Base-by-base conservation (phyloP, 345 rosid species). In the Xanthoceras sorbifolium region DNA sequence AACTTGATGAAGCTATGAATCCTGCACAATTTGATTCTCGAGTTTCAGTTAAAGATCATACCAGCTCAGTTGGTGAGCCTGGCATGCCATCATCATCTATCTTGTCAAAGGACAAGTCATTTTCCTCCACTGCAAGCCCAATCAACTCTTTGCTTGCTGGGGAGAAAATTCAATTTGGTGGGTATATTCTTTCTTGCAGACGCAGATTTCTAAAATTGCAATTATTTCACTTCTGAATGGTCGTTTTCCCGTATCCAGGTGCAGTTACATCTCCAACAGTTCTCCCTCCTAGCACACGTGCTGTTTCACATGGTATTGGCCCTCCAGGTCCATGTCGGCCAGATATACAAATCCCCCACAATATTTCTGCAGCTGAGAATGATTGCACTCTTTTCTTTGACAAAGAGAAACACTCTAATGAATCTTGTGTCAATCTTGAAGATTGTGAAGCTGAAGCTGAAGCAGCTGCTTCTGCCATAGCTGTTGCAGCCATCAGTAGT, bases 81-180 rank as follows among this genome's bases (percentile, higher is more conserved):
- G 85, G 76, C 83, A 63, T 85, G 69, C 78, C 90, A 57, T 80
- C 92, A 62, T 79, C 90, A 15, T 83, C 98, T 50, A 80, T 84
- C 38, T 79, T 84, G 82, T 67, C 78, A 22, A 90, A 90, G 86
- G 97, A 90, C 72, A 89, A 81, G 78, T 81, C 93, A 55, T 92
- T 84, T 83, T 78, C 92, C 71, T 88, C 97, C 66, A 66, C 86
- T 74, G 81, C 90, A 23, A 88, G 89, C 80, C 96, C 97, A 80
- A 78, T 93, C 67, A 89, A 88, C 77, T 92, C 98, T 74, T 86
- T 93, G 78, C 97, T 96, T 77, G 94, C 93, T 1, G 99, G 98
- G 81, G 97, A 93, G 80, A 97, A 92, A 82, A 94, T 97, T 86
- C 98, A 97, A 82, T 94, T 97, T 77, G 99, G 98, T 97, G 85